Percentiles rank a stretch among this genome's conserved stretches.
Evolutionary conservation across 83 land plant genomes (phyloP).

Genomic region (Thuja plicata): DNA sequence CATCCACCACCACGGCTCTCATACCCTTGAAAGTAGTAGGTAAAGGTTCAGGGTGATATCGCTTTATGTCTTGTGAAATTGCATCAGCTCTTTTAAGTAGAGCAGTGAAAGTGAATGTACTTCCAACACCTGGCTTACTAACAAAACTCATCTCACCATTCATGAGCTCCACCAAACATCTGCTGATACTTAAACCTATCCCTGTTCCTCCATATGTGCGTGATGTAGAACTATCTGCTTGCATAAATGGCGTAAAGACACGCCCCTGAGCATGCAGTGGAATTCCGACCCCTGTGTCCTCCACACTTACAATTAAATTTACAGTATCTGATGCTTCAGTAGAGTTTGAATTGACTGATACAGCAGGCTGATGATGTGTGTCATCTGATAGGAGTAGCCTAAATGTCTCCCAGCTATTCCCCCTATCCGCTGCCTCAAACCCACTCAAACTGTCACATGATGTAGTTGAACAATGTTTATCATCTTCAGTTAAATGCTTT

Average conservation of each 20-base stretch:
- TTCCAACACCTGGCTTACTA: constrained; percentile 46
- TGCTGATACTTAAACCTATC: constrained; percentile 69
- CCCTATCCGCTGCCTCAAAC: constrained; percentile 36
- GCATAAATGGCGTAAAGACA: constrained; percentile 70
- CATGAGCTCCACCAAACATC: constrained; percentile 64
- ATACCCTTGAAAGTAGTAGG: constrained; percentile 44
- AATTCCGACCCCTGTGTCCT: constrained; percentile 73
- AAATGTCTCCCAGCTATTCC: constrained; percentile 55
- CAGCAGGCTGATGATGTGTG: constrained; percentile 1
- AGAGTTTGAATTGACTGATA: background rate
- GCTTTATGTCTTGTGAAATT: constrained; percentile 25
- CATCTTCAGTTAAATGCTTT: constrained; percentile 24
- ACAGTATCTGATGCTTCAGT: constrained; percentile 31
- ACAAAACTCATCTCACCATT: constrained; percentile 53
- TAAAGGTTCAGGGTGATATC: constrained; percentile 24
- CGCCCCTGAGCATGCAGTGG: constrained; percentile 55
- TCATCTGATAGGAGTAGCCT: constrained; percentile 31
- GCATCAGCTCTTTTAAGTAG: constrained; percentile 25
- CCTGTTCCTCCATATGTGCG: constrained; percentile 75
- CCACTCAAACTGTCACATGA: constrained; percentile 34
- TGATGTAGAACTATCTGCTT: constrained; percentile 76
- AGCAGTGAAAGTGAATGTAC: constrained; percentile 60
- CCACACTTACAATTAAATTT: constrained; percentile 50
- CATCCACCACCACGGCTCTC: constrained; percentile 53
- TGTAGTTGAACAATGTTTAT: background rate